These are phyloP conservation scores for Striga hermonthica DNA, from an alignment of 305 asterid genomes.

Conservation along the genomic window DNA sequence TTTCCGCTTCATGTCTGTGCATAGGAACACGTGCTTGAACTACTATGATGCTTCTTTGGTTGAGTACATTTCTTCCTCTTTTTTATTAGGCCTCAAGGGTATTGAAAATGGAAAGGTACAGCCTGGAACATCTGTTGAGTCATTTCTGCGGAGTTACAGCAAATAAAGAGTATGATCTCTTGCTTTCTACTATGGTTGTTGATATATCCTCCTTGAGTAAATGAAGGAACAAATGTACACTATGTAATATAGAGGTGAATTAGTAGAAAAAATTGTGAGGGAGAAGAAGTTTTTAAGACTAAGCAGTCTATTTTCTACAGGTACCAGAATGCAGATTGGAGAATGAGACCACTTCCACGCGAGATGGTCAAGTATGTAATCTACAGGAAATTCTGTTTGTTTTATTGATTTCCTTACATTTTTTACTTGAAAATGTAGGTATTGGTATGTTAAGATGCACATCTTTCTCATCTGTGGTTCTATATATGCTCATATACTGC, in stretches of 20 bases:
- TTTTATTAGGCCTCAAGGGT: slow-evolving; percentile 85
- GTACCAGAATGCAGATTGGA: slow-evolving; percentile 99
- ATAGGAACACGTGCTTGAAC: neutral
- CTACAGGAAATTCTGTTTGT: slow-evolving; percentile 7
- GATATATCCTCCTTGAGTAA: slow-evolving; percentile 20
- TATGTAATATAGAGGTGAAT: neutral
- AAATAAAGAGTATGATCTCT: slow-evolving; percentile 78
- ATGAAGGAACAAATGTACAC: slow-evolving; percentile 19
- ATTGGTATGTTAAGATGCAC: slow-evolving; percentile 18
- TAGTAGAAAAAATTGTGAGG: slow-evolving; percentile 14
- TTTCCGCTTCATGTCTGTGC: neutral
- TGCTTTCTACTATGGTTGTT: slow-evolving; percentile 27
- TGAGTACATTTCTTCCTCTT: slow-evolving; percentile 31
- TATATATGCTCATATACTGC: neutral
- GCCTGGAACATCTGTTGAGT: slow-evolving; percentile 77
- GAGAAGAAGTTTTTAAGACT: slow-evolving; percentile 27
- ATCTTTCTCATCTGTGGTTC: neutral
- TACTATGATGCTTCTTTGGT: slow-evolving; percentile 17
- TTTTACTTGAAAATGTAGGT: slow-evolving; percentile 6
- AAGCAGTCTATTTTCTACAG: slow-evolving; percentile 44
- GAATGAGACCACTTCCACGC: slow-evolving; percentile 85
- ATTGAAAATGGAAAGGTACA: slow-evolving; percentile 80
- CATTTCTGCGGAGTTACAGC: slow-evolving; percentile 91
- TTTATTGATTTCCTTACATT: slow-evolving; percentile 17
- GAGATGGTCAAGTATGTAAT: slow-evolving; percentile 76